Conservation (phyloP, 805 yeast genomes). For the Ogataea sp. region DNA sequence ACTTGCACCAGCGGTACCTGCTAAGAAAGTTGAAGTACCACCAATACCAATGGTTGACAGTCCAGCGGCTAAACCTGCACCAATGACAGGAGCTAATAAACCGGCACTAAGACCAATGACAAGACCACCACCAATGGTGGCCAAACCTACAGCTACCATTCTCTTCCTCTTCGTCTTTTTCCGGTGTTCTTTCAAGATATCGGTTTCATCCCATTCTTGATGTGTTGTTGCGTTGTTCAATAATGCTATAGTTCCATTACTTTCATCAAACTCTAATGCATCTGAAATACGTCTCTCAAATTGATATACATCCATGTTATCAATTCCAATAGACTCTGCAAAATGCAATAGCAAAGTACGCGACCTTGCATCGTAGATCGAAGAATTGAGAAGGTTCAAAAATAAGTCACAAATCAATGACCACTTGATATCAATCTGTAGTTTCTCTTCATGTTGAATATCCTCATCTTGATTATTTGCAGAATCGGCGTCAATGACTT, state of each 20-base stretch:
- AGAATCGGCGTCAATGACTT: conserved; percentile 11
- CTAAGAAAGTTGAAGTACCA: conserved; percentile 89
- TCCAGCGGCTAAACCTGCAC: conserved; percentile 98
- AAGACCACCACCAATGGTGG: conserved; percentile 92
- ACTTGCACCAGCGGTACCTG: conserved; percentile 96
- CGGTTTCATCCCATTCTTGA: conserved; percentile 66
- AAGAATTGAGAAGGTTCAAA: conserved; percentile 69
- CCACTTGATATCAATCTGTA: conserved; percentile 82
- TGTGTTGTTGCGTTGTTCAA: conserved; percentile 17
- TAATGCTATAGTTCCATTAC: conserved; percentile 23
- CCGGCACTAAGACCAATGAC: conserved; percentile 96
- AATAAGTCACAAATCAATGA: conserved; percentile 88
- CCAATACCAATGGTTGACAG: conserved; percentile 87
- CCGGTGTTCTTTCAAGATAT: conserved; percentile 63
- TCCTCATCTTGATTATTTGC: conserved; percentile 13
- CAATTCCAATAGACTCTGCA: conserved; percentile 51
- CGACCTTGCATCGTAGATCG: conserved; percentile 85
- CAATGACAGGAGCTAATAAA: conserved; percentile 91
- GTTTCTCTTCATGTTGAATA: conserved; percentile 23
- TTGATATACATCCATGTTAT: conserved; percentile 66
- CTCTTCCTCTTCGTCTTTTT: conserved; percentile 58
- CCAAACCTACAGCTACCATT: conserved; percentile 83
- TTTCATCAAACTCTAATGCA: conserved; percentile 74
- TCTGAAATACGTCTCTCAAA: conserved; percentile 90
- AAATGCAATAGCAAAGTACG: conserved; percentile 67